Percentiles rank a stretch among this genome's conserved stretches.
phyloP scores from a whole-genome alignment of 176 grass and related monocot genomes.

The Bromus sterilis region DNA sequence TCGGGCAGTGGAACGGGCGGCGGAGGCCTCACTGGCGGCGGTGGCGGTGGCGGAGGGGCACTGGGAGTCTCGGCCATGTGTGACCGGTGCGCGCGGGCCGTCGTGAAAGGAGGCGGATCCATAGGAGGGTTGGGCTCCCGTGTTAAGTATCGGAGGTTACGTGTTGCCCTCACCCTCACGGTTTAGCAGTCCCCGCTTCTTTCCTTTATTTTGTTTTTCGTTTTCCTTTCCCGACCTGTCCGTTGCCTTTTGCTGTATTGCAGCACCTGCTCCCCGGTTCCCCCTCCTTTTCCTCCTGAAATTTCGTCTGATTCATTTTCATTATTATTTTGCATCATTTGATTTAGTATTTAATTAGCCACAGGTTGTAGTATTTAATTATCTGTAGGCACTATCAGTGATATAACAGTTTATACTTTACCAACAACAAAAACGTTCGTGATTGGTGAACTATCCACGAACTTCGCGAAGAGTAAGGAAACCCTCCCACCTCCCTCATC shows the following conservation, averaged over 20 bases:
- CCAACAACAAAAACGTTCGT: too few relatives aligned
- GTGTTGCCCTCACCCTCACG: constrained; percentile 15
- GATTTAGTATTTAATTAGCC: background rate
- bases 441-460: too few relatives aligned
- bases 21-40: constrained; percentile 30
- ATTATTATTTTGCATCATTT: too few relatives aligned
- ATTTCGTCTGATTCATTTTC: too few relatives aligned
- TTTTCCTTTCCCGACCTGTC: background rate
- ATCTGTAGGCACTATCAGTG: too few relatives aligned
- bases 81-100: background rate
- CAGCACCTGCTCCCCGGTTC: background rate
- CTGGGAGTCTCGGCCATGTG: constrained; percentile 26
- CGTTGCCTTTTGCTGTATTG: background rate
- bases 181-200: background rate
- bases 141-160: constrained; percentile 29
- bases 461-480: too few relatives aligned
- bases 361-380: background rate
- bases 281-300: background rate
- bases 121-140: background rate
- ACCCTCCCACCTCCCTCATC: too few relatives aligned
- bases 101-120: background rate
- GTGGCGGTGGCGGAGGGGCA: constrained; percentile 29
- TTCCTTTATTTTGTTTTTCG: background rate
- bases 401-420: too few relatives aligned
- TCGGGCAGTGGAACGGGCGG: constrained; percentile 13